Evolutionary conservation across 352 stramenopile species (phyloP).

Genomic region (Elongisporangium undulatum): DNA sequence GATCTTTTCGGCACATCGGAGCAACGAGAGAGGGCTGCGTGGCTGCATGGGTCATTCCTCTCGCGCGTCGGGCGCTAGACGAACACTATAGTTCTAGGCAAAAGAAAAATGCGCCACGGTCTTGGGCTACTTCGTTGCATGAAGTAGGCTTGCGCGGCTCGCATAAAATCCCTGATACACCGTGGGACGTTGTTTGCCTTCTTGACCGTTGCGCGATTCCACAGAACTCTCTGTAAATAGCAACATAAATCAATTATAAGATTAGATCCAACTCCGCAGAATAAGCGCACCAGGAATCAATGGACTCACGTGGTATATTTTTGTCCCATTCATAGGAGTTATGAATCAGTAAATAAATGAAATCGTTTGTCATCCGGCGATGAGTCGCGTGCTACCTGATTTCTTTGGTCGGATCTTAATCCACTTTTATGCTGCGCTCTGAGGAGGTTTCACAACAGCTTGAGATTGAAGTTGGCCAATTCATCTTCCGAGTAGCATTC

Average conservation of each 20-base stretch:
- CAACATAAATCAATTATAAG: background rate
- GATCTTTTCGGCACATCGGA: constrained; percentile 13
- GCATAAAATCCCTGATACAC: background rate
- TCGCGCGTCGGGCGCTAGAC: background rate
- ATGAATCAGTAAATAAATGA: background rate
- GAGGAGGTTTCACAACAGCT: constrained; percentile 24
- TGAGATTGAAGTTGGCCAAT: constrained; percentile 72
- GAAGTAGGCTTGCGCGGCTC: background rate
- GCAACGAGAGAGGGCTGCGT: constrained; percentile 8
- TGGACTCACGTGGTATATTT: background rate
- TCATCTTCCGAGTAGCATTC: constrained; percentile 57
- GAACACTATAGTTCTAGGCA: background rate
- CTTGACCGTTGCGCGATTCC: background rate
- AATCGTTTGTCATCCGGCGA: background rate
- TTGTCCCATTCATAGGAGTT: background rate
- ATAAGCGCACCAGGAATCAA: no score
- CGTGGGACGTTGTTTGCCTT: background rate
- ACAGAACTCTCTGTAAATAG: background rate
- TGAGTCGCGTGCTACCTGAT: background rate
- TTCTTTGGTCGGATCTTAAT: background rate
- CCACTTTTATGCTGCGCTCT: no score
- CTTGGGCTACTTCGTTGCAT: background rate
- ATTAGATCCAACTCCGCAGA: background rate
- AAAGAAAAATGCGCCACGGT: no score
- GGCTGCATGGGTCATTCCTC: constrained; percentile 4